Evolutionary conservation across 2,329 filamentous ascomycete genomes (phyloP).

Genomic region (Fusarium acutatum): DNA sequence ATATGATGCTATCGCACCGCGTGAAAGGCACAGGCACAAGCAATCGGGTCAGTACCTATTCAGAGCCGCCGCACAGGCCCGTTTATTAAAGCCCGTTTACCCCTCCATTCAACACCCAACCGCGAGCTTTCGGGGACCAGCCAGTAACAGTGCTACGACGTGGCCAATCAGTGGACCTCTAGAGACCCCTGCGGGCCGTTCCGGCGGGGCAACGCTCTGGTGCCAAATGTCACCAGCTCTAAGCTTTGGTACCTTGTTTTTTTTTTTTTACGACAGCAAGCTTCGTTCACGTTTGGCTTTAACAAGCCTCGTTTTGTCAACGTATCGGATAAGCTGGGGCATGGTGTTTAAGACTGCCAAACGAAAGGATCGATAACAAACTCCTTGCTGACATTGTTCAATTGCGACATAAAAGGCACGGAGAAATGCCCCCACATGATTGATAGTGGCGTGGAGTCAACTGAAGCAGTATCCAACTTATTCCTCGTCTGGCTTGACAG

Average conservation of each 20-base stretch:
- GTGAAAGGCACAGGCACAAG: not conserved
- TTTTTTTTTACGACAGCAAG: not conserved
- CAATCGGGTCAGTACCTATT: not conserved
- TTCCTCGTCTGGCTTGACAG: slow-evolving; percentile 5
- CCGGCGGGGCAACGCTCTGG: slow-evolving; percentile 30
- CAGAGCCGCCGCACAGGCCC: slow-evolving; percentile 7
- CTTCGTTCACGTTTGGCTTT: not conserved
- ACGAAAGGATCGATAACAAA: not conserved
- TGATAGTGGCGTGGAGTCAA: slow-evolving; percentile 9
- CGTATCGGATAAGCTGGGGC: not conserved
- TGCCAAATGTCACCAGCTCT: slow-evolving; percentile 4
- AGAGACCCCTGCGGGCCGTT: slow-evolving; percentile 35
- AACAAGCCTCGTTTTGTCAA: not conserved
- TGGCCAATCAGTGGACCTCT: slow-evolving; percentile 21
- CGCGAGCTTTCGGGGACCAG: slow-evolving; percentile 10
- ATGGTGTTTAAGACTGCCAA: not conserved
- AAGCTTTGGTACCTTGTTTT: slow-evolving; percentile 1
- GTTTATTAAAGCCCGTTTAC: slow-evolving; percentile 9
- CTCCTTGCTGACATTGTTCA: not conserved
- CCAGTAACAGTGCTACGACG: slow-evolving; percentile 9
- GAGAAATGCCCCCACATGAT: slow-evolving; percentile 3
- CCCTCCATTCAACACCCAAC: slow-evolving; percentile 19
- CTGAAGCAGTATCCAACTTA: not conserved
- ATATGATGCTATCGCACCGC: slow-evolving; percentile 5
- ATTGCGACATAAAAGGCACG: not conserved